phyloP scores from a whole-genome alignment of 495 filamentous ascomycete species.

The Hamigera avellanea region DNA sequence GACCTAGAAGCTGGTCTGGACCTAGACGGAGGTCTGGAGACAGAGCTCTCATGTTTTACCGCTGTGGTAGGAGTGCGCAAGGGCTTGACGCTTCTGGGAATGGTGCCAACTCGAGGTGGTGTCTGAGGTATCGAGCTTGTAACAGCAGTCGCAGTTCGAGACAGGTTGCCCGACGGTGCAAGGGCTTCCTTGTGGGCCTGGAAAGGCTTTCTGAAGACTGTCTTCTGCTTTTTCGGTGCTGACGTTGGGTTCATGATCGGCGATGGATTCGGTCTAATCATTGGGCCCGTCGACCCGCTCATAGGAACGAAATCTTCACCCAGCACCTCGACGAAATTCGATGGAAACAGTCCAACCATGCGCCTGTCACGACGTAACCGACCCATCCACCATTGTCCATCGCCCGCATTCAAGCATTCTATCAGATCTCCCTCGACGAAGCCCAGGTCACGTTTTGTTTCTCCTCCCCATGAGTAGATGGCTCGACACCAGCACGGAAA shows the following conservation, averaged over 20 bases:
- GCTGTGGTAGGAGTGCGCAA: constrained; percentile 29
- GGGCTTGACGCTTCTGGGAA: constrained; percentile 23
- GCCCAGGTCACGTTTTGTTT: constrained; percentile 87
- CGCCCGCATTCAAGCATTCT: constrained; percentile 93
- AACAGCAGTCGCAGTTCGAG: constrained; percentile 21
- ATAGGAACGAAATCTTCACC: constrained; percentile 72
- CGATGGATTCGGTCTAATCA: constrained; percentile 28
- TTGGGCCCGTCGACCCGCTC: constrained; percentile 65
- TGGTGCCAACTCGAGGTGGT: constrained; percentile 30
- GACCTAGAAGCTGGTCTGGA: neutral
- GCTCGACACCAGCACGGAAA: constrained; percentile 97
- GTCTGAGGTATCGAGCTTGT: constrained; percentile 35
- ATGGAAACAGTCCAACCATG: constrained; percentile 86
- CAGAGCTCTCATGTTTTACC: constrained; percentile 23
- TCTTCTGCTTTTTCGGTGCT: constrained; percentile 37
- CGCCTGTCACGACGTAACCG: constrained; percentile 74
- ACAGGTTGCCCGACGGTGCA: constrained; percentile 29
- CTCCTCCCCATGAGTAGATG: constrained; percentile 94
- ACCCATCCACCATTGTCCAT: constrained; percentile 98
- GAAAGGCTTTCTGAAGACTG: constrained; percentile 40
- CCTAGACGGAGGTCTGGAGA: constrained; percentile 20
- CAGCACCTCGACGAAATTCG: constrained; percentile 90
- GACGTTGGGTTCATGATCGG: constrained; percentile 37
- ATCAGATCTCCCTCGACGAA: constrained; percentile 97
- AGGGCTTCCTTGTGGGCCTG: constrained; percentile 42